A percentile compares a stretch with the other conserved stretches of the same genome.
Conservation (phyloP, 1,284 basidiomycete species). For the Serendipita sp. region DNA sequence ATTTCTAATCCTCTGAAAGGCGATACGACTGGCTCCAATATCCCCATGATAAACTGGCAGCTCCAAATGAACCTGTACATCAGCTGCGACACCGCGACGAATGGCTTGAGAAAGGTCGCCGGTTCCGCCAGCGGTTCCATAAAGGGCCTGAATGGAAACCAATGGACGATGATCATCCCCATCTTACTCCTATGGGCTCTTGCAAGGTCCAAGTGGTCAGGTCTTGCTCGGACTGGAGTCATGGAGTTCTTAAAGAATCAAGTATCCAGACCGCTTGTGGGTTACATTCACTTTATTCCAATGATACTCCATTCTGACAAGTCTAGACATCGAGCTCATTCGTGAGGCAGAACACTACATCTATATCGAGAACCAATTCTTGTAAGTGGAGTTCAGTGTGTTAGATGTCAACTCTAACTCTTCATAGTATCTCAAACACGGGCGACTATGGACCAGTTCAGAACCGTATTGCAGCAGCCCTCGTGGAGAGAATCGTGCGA, state of each 20-base stretch:
- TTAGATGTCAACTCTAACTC: background rate
- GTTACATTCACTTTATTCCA: conserved; percentile 20
- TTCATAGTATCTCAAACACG: conserved; percentile 59
- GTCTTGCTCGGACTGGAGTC: conserved; percentile 82
- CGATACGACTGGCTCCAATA: conserved; percentile 68
- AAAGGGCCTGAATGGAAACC: conserved; percentile 22
- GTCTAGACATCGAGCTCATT: conserved; percentile 67
- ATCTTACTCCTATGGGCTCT: conserved; percentile 27
- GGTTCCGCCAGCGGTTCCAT: conserved; percentile 47
- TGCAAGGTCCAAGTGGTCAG: conserved; percentile 69
- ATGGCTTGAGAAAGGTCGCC: conserved; percentile 44
- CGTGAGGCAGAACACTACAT: conserved; percentile 74
- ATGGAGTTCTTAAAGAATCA: conserved; percentile 72
- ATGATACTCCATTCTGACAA: conserved; percentile 6
- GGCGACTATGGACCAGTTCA: conserved; percentile 49
- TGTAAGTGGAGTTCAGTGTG: conserved; percentile 34
- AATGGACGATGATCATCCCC: conserved; percentile 19
- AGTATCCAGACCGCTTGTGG: conserved; percentile 78
- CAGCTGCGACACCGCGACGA: conserved; percentile 57
- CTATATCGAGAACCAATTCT: conserved; percentile 93
- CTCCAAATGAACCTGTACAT: conserved; percentile 50
- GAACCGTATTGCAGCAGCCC: conserved; percentile 70
- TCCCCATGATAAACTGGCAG: conserved; percentile 50
- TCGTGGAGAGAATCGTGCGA: conserved; percentile 73
- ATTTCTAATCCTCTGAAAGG: conserved; percentile 26